Evolutionary conservation across 768 basidiomycete species (phyloP).

Genomic region (Auriscalpium vulgare): DNA sequence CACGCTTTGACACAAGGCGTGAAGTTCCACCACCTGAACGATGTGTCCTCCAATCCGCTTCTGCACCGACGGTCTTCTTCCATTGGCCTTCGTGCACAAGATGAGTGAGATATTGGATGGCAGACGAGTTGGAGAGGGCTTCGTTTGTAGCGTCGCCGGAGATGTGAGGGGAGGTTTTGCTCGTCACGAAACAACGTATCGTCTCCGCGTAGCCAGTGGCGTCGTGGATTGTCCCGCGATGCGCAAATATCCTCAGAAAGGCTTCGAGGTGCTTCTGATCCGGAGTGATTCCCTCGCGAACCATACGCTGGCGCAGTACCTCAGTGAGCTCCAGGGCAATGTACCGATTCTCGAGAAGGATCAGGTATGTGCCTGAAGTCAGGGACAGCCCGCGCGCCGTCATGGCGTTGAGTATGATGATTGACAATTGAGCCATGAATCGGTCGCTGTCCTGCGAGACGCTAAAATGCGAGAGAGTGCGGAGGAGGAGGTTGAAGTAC

Average conservation of each 20-base stretch:
- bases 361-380: conserved; percentile 1
- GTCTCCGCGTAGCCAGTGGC: conserved; percentile 32
- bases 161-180: neutral
- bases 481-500: conserved; percentile 17
- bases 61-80: too few species aligned
- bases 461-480: conserved; percentile 4
- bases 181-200: conserved; percentile 26
- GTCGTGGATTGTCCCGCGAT: conserved; percentile 34
- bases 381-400: conserved; percentile 6
- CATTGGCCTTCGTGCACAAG: conserved; percentile 1
- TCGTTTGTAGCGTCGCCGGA: neutral
- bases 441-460: conserved; percentile 2
- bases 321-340: conserved; percentile 43
- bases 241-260: conserved; percentile 39
- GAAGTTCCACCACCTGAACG: too few species aligned
- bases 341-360: conserved; percentile 31
- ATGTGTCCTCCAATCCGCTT: too few species aligned
- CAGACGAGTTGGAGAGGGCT: neutral
- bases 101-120: conserved; percentile 7
- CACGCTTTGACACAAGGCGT: too few species aligned
- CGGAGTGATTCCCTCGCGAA: conserved; percentile 31
- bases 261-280: conserved; percentile 37
- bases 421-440: conserved; percentile 1
- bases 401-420: conserved; percentile 10
- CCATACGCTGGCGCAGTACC: conserved; percentile 36